Base-by-base conservation (phyloP, 2,329 filamentous ascomycete species). In the Fusarium ambrosium region DNA sequence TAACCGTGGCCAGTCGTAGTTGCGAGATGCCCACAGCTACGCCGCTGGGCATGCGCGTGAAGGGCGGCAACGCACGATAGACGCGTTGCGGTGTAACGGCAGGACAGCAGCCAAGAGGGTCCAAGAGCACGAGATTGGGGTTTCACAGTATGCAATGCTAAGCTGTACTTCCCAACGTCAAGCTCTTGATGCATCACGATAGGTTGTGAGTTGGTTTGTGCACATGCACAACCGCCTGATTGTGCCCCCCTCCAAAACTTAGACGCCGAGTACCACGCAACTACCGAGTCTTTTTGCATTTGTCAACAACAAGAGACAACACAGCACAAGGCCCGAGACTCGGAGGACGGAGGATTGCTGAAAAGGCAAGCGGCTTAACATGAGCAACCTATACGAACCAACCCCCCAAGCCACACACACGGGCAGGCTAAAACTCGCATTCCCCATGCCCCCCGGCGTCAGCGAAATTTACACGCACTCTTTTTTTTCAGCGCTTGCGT, bases 51-150 rank as follows among this genome's bases (percentile, higher is more conserved):
- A 64, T 64, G 69, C 76, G 76, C 72, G 76, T 61, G 65, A 70
- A 71, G 37, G 69, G 74, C 76, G 76, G 70, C 36, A 53, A 29
- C 24, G 24, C 48, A 64, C 63, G 29, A 66, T 78, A 78, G 67
- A 69, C 76, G 76, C 76, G 72, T 70, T 64, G 39, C 43, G 36
- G 39, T 53, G 43, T 51, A 71, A 56, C 45, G 55, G 36, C 48
- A 18, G 43, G 56, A 45, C 59, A 32, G 32, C 41, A 27, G 11
- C 36, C 39, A 53, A 51, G 20, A 69, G 62, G 68, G 68, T 56
- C 68, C 62, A 68, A 37, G 62, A 37, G 43, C 62, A n/a, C 55
- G n/a, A 51, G 32, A 20, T 43, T 34, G 34, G 27, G 68, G 68
- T 62, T 72, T 68, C 60, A 73, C 39, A 61, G 56, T 36, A 64